A percentile compares a stretch with the other conserved stretches of the same genome.
Conservation (phyloP, 768 basidiomycete species). For the Chiua virens region DNA sequence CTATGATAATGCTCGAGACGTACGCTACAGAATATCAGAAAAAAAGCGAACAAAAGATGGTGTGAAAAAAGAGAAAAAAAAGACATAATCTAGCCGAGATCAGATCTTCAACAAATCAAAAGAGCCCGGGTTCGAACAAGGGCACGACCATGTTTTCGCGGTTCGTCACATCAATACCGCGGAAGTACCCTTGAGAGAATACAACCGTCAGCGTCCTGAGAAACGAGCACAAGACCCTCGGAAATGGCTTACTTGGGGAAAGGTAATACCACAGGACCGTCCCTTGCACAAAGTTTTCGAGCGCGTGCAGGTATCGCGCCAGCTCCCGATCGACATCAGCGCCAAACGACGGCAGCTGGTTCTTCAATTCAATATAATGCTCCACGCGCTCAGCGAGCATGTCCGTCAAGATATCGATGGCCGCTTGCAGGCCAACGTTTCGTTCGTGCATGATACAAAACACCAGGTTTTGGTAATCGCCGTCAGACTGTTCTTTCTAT, state of each 20-base stretch:
- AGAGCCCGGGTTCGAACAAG: conserved; percentile 26
- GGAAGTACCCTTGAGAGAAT: conserved; percentile 31
- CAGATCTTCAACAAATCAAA: conserved; percentile 11
- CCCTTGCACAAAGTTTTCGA: conserved; percentile 40
- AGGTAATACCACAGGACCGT: conserved; percentile 42
- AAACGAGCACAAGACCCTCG: not conserved
- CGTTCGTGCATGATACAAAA: conserved; percentile 40
- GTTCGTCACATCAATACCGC: conserved; percentile 33
- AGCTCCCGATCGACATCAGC: conserved; percentile 35
- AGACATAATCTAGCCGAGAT: not conserved
- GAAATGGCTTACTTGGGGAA: conserved; percentile 33
- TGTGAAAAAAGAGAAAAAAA: not conserved
- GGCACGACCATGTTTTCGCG: conserved; percentile 29
- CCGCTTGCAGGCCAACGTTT: conserved; percentile 32
- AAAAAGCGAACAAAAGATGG: not conserved
- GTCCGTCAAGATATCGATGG: conserved; percentile 37
- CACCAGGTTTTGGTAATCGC: conserved; percentile 41
- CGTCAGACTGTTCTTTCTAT: conserved; percentile 40
- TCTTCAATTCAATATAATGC: conserved; percentile 34
- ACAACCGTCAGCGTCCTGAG: conserved; percentile 9
- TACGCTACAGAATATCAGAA: conserved; percentile 22
- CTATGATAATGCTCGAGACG: not conserved
- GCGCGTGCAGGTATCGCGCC: conserved; percentile 31
- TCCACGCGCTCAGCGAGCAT: conserved; percentile 37
- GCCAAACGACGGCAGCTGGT: conserved; percentile 35